Evolutionary conservation across 257 asterid species (phyloP).

Genomic region (Dorcoceras hygrometricum): DNA sequence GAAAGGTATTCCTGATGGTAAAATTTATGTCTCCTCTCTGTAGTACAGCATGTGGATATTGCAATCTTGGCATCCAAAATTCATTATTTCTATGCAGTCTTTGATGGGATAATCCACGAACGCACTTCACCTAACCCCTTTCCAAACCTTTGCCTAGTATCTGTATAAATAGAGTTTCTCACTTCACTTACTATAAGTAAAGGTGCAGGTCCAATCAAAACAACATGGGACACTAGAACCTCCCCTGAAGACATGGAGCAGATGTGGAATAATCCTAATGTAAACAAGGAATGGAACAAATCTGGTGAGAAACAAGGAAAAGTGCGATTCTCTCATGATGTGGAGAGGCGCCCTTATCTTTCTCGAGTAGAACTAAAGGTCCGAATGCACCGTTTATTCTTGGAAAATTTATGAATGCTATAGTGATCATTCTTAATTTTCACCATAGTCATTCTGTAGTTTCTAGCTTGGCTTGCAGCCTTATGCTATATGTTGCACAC

Average conservation of each 20-base stretch:
- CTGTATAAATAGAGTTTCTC: conserved; percentile 2
- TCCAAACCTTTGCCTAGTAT: not conserved
- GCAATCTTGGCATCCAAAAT: not conserved
- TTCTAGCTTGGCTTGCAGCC: too few species aligned
- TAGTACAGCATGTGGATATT: conserved; percentile 9
- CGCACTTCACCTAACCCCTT: not conserved
- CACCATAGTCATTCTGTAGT: too few species aligned
- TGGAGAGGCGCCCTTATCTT: conserved; percentile 71
- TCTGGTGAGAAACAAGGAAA: conserved; percentile 76
- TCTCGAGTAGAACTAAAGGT: conserved; percentile 86
- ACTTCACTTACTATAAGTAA: conserved; percentile 21
- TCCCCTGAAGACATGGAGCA: conserved; percentile 79
- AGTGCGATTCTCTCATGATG: conserved; percentile 75
- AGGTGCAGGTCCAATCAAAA: conserved; percentile 37
- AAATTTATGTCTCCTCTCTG: conserved; percentile 7
- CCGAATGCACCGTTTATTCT: conserved; percentile 27
- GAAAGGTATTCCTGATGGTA: conserved; percentile 41
- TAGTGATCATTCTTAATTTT: not conserved
- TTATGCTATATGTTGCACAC: too few species aligned
- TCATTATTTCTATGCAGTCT: conserved; percentile 7
- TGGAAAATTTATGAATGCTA: conserved; percentile 4
- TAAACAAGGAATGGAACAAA: conserved; percentile 83
- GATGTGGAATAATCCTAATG: conserved; percentile 68
- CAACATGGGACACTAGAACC: conserved; percentile 90
- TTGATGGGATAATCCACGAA: conserved; percentile 6